phyloP scores from a whole-genome alignment of 2,329 filamentous ascomycete genomes.

The Exophiala lecanii-corni region DNA sequence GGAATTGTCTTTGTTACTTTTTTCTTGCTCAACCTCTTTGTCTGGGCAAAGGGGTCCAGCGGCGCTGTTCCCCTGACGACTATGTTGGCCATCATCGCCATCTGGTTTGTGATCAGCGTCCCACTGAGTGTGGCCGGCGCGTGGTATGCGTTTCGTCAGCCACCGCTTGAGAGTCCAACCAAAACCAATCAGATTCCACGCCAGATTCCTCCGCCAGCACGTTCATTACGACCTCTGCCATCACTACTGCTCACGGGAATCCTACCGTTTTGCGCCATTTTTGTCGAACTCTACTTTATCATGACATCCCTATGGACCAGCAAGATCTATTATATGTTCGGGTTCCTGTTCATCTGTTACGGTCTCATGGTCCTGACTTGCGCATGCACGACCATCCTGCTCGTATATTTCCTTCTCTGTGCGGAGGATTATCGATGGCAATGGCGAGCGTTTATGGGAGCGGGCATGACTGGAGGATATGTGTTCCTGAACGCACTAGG shows the following conservation, averaged over 20 bases:
- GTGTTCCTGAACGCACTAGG: conserved; percentile 88
- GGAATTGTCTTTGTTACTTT: conserved; percentile 80
- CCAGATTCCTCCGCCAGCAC: conserved; percentile 80
- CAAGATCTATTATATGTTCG: conserved; percentile 99
- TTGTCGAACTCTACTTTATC: conserved; percentile 98
- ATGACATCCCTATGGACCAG: conserved; percentile 99
- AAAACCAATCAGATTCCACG: conserved; percentile 97
- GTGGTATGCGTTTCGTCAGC: conserved; percentile 83
- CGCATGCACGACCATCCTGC: conserved; percentile 83
- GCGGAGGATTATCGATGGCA: conserved; percentile 99
- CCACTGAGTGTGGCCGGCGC: conserved; percentile 85
- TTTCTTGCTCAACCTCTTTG: conserved; percentile 92
- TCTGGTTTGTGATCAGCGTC: conserved; percentile 97
- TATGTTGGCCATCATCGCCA: conserved; percentile 86
- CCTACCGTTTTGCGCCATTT: conserved; percentile 91
- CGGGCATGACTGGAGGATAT: conserved; percentile 84
- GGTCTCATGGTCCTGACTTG: conserved; percentile 95
- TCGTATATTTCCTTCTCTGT: conserved; percentile 95
- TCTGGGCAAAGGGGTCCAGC: conserved; percentile 88
- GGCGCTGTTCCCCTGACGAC: conserved; percentile 95
- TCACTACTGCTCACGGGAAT: conserved; percentile 90
- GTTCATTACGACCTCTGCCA: conserved; percentile 79
- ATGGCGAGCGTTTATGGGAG: conserved; percentile 89
- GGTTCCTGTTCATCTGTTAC: conserved; percentile 96
- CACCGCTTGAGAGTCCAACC: conserved; percentile 70